Base-by-base conservation (phyloP, 768 basidiomycete species). In the Amanita pseudoporphyria region DNA sequence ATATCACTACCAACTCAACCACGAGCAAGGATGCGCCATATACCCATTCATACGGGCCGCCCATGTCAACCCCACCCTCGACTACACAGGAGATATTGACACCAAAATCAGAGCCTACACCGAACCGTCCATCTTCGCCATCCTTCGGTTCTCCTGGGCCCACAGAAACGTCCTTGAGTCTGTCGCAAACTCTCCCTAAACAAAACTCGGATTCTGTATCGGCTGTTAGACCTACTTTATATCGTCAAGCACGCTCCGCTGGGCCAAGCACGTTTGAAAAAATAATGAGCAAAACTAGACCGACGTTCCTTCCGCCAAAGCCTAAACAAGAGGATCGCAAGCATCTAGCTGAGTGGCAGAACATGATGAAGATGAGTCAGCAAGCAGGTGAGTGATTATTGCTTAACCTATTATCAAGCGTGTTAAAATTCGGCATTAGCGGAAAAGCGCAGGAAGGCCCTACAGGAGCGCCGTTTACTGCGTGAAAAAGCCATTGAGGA, bases 361-460 rank as follows among this genome's bases (percentile, higher is more conserved):
- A 73, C 30, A 95, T 95, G 89, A 89, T 92, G 84, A 81, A 79
- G 54, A 79, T 71, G 39, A 90, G 87, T 66, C 80, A 84, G 46
- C 64, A 66, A 14, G 77, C 82, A 55, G 88, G 90, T 90, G 52
- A 61, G 74, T 66, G 9, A 9, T 45, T 19, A n/a, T 46, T 32
- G 16, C 44, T 22, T 30, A 38, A 48, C 22, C 26, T 26, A 19
- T 32, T 2, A 31, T 32, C 22, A 42, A 9, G 52, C 49, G 24
- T 49, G 26, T 33, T 54, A 31, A 28, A 37, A n/a, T 37, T 13
- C 42, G 6, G 16, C 28, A 31, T 47, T n/a, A 87, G 88, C 88
- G 60, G 87, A 84, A 54, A 87, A 82, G 62, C 77, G 81, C 53
- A 70, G 76, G 49, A 78, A 74, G 51, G 79, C 77, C 36, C 59